A percentile compares a stretch with the other conserved stretches of the same genome.
Evolutionary conservation across 2,329 filamentous ascomycete genomes (phyloP).

Genomic region (Monosporascus sp.): DNA sequence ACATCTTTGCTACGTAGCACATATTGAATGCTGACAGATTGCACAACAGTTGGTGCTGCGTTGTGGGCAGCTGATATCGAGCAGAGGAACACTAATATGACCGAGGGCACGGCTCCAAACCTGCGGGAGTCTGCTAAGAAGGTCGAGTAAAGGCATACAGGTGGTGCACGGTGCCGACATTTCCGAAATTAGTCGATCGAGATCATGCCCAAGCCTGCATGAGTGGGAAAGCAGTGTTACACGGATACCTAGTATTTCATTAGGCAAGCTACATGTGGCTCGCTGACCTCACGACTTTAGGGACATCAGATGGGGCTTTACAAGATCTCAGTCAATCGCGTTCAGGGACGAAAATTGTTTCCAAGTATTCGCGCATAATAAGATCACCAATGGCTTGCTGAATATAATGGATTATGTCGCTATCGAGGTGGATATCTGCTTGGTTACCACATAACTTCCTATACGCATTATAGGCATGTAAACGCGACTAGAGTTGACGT

Average conservation of each 20-base stretch:
- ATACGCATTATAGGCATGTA: too few relatives aligned
- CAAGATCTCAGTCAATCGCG: not conserved
- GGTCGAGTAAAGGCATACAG: conserved; percentile 33
- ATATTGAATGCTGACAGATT: conserved; percentile 11
- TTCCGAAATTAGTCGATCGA: conserved; percentile 20
- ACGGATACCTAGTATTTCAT: not conserved
- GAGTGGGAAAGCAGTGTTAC: not conserved
- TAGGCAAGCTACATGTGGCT: not conserved
- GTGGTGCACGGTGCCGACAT: conserved; percentile 14
- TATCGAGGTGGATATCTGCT: too few relatives aligned
- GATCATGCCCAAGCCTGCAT: conserved; percentile 15
- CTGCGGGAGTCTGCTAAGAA: conserved; percentile 46
- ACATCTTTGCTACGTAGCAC: conserved; percentile 1
- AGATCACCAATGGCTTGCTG: too few relatives aligned
- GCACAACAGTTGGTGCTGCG: conserved; percentile 68
- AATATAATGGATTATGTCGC: too few relatives aligned
- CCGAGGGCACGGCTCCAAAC: conserved; percentile 44
- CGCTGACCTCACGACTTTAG: too few relatives aligned
- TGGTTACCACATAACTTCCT: too few relatives aligned
- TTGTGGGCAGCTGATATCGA: conserved; percentile 93
- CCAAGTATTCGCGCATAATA: not conserved
- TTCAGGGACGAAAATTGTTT: not conserved
- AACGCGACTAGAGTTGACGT: too few relatives aligned
- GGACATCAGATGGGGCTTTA: not conserved
- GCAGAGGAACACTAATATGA: conserved; percentile 44